A percentile compares a stretch with the other conserved stretches of the same genome.
phyloP scores from a whole-genome alignment of 352 stramenopile genomes.

The Phytopythium mirpurense region DNA sequence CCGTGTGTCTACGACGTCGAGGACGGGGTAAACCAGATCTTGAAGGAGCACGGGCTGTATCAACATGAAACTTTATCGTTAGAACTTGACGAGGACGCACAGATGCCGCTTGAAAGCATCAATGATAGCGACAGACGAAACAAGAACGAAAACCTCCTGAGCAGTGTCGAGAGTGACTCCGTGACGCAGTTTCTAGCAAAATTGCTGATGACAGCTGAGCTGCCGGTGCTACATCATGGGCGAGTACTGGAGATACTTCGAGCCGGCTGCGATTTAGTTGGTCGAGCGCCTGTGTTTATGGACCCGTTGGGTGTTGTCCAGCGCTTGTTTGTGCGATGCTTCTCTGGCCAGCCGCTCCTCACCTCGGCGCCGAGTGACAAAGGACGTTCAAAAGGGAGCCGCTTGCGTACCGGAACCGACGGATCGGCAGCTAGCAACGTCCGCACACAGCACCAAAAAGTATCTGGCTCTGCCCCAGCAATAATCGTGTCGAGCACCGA shows the following conservation, averaged over 20 bases:
- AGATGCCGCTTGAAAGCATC: background rate
- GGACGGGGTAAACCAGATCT: background rate
- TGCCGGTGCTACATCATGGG: constrained; percentile 25
- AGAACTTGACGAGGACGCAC: background rate
- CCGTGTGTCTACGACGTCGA: background rate
- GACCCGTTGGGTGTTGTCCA: constrained; percentile 36
- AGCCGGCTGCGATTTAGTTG: constrained; percentile 22
- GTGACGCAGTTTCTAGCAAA: background rate
- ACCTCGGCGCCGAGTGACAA: background rate
- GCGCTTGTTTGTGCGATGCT: constrained; percentile 40
- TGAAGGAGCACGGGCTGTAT: background rate
- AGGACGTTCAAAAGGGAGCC: background rate
- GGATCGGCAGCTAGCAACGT: background rate
- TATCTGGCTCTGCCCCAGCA: constrained; percentile 4
- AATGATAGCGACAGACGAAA: background rate
- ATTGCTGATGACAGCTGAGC: constrained; percentile 32
- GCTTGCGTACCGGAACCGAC: background rate
- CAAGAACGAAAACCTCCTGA: background rate
- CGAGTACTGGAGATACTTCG: constrained; percentile 11
- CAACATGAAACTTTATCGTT: background rate
- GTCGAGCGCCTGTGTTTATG: constrained; percentile 38
- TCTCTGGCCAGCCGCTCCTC: constrained; percentile 36
- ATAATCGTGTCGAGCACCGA: constrained; percentile 34
- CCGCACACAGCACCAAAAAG: background rate
- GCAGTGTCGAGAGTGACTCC: background rate